Evolutionary conservation across 2,329 filamentous ascomycete species (phyloP).

Genomic region (Magnaporthales sp.): DNA sequence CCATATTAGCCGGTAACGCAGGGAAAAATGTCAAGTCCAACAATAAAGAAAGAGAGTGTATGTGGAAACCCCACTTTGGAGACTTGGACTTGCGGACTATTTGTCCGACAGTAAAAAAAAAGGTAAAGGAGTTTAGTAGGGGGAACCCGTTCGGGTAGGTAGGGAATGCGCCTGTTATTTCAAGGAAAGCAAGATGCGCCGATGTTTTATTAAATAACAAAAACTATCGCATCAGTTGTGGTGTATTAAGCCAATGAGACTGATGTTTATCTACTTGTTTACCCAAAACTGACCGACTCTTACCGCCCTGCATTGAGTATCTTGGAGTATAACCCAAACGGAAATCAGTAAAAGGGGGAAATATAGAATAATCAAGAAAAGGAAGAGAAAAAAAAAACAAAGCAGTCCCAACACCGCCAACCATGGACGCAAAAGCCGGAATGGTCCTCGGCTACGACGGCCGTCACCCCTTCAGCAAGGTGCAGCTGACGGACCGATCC

Average conservation of each 20-base stretch:
- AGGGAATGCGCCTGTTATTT: too few relatives aligned
- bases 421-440: conserved; percentile 14
- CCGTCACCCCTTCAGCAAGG: conserved; percentile 46
- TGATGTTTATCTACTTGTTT: too few relatives aligned
- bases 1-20: background rate
- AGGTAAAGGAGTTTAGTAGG: background rate
- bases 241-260: too few relatives aligned
- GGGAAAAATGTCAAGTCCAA: background rate
- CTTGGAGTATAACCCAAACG: too few relatives aligned
- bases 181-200: too few relatives aligned
- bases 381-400: background rate
- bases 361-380: background rate
- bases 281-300: too few relatives aligned
- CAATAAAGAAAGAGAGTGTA: background rate
- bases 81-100: background rate
- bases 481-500: conserved; percentile 38
- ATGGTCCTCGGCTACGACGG: conserved; percentile 41
- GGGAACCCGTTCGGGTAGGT: too few relatives aligned
- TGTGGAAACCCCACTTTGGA: background rate
- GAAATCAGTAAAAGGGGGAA: too few relatives aligned
- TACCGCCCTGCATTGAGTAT: too few relatives aligned
- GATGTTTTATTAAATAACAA: too few relatives aligned
- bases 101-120: background rate
- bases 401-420: background rate
- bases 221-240: too few relatives aligned